phyloP scores from a whole-genome alignment of 116 monocot species.

The Iris pallida region DNA sequence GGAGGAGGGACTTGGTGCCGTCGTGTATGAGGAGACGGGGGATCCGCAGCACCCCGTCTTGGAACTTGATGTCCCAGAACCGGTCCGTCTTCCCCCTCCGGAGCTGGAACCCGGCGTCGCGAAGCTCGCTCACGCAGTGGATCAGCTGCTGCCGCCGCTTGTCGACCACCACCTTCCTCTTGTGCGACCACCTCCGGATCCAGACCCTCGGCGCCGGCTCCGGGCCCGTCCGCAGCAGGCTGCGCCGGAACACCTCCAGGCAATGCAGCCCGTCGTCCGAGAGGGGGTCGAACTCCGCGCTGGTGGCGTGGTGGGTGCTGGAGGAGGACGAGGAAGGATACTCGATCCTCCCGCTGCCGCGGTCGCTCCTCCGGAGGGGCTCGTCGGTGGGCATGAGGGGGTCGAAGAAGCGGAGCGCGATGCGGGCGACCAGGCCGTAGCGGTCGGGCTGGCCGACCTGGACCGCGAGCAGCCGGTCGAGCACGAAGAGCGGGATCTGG shows the following conservation, averaged over 20 bases:
- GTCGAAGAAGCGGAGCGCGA: conserved; percentile 68
- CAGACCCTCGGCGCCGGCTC: conserved; percentile 24
- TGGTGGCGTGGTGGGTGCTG: background rate
- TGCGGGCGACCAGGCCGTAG: conserved; percentile 24
- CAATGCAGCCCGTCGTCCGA: conserved; percentile 48
- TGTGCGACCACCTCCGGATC: conserved; percentile 28
- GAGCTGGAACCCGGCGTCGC: conserved; percentile 64
- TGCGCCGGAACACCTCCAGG: conserved; percentile 64
- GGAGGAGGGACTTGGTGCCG: conserved; percentile 63
- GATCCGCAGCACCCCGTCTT: conserved; percentile 51
- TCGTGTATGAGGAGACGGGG: conserved; percentile 74
- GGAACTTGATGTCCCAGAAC: conserved; percentile 75
- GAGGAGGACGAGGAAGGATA: conserved; percentile 12
- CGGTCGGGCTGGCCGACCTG: conserved; percentile 40
- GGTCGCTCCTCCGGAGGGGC: conserved; percentile 24
- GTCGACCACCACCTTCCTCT: conserved; percentile 21
- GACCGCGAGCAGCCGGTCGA: conserved; percentile 50
- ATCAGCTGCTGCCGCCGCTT: conserved; percentile 62
- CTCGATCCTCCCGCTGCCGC: too few relatives aligned
- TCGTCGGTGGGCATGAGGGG: conserved; percentile 67
- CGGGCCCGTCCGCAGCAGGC: conserved; percentile 35
- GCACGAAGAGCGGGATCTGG: conserved; percentile 80
- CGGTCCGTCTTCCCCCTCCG: conserved; percentile 35
- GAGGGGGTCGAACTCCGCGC: conserved; percentile 48
- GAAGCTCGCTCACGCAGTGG: conserved; percentile 62